Evolutionary conservation across 352 stramenopile species (phyloP), one percentile per base, ranked within the genome.

Genomic region (Phytopythium boreale): DNA sequence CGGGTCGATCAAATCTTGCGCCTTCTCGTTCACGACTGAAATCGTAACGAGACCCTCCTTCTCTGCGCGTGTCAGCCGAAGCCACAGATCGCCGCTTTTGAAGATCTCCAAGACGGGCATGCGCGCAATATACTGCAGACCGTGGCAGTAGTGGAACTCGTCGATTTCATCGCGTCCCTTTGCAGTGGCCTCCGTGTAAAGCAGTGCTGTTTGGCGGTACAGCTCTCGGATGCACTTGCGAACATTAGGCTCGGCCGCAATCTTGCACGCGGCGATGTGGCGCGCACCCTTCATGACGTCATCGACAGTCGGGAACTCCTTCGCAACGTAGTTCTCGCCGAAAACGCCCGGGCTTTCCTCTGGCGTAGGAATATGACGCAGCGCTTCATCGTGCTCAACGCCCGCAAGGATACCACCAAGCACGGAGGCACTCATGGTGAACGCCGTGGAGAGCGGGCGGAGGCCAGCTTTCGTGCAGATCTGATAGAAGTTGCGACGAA

Each of bases 161-260:
- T 96, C 88, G 31, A 96, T 88, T 70, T 96, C 88, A 63, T 95
- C 88, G 5, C 84, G 75, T 8, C 88, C 88, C 65, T 96, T 96
- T 4, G 56, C 36, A 11, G 88, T 96, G 37, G 88, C 74, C 56
- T 93, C 80, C 12, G 88, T 95, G 59, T 63, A 93, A 52, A 96
- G 62, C 24, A 78, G 69, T 19, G 87, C 87, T 22, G 91, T 80
- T 37, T 91, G 87, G 15, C 84, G 84, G 51, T 91, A 96, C 37
- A 93, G 61, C n/a, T 95, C 84, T 41, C 88, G 88, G 41, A 96
- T 89, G 34, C 73, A 84, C 57, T 92, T 93, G 27, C 87, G 87
- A 3, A 96, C 76, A 46, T 95, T 94, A 12, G 88, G 88, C 56
- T 96, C 88, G 0, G 84, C 82, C 17, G 87, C 87, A 60, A 96